Conservation (phyloP, 768 basidiomycete species). For the Boletus subparvulus region DNA sequence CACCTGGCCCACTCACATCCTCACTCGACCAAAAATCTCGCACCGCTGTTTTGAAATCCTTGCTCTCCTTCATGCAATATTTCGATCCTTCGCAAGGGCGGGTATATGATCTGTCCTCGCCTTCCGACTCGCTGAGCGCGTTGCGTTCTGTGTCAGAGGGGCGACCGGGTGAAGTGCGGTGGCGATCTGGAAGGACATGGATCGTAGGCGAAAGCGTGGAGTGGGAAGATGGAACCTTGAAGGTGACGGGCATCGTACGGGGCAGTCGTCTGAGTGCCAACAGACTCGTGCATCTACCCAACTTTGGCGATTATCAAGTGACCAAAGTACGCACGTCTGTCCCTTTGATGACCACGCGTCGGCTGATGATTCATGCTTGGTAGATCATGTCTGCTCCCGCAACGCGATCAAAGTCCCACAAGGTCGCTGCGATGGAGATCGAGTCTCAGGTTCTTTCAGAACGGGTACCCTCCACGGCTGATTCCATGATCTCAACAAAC, state of each 20-base stretch:
- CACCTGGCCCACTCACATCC: slow-evolving; percentile 46
- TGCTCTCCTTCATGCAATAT: slow-evolving; percentile 92
- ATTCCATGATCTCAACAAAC: slow-evolving; percentile 85
- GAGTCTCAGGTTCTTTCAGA: slow-evolving; percentile 64
- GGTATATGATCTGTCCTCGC: slow-evolving; percentile 67
- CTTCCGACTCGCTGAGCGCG: slow-evolving; percentile 69
- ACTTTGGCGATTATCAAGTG: slow-evolving; percentile 86
- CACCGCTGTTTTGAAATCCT: slow-evolving; percentile 73
- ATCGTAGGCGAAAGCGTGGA: slow-evolving; percentile 65
- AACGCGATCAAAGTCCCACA: slow-evolving; percentile 35
- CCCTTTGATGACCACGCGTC: not conserved
- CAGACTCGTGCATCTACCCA: slow-evolving; percentile 83
- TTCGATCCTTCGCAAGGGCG: slow-evolving; percentile 83
- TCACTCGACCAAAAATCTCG: slow-evolving; percentile 61
- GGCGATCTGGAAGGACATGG: slow-evolving; percentile 80
- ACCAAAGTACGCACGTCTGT: slow-evolving; percentile 53
- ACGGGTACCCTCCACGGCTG: slow-evolving; percentile 62
- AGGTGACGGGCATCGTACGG: slow-evolving; percentile 83
- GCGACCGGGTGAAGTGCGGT: slow-evolving; percentile 72
- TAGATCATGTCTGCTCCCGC: slow-evolving; percentile 73
- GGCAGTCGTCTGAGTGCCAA: slow-evolving; percentile 76
- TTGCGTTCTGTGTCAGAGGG: slow-evolving; percentile 83
- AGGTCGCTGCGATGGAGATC: slow-evolving; percentile 57
- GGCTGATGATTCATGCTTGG: not conserved
- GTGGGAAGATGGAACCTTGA: slow-evolving; percentile 65